phyloP scores from a whole-genome alignment of 371 early-diverging fungal genomes.

The Mucor plumbeus region DNA sequence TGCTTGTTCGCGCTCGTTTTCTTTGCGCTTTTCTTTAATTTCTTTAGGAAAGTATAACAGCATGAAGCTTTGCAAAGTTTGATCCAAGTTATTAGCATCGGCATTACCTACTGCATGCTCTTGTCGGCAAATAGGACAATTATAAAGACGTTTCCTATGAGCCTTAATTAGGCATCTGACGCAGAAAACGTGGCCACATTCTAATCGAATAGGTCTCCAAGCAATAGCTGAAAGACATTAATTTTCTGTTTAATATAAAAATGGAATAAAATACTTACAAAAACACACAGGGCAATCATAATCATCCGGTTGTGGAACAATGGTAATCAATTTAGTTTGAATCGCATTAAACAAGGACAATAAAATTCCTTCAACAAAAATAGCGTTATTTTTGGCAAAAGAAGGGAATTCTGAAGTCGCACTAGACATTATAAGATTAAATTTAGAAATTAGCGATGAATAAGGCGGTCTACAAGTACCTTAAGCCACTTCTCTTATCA shows the following conservation, averaged over 20 bases:
- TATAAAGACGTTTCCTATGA: constrained; percentile 53
- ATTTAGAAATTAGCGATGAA: neutral
- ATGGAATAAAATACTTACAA: constrained; percentile 22
- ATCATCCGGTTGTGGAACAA: constrained; percentile 79
- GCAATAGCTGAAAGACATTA: constrained; percentile 42
- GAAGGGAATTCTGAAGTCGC: constrained; percentile 40
- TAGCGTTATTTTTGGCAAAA: constrained; percentile 38
- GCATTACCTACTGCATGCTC: constrained; percentile 65
- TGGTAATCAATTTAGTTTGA: constrained; percentile 53
- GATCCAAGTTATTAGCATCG: constrained; percentile 63
- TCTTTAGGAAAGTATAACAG: constrained; percentile 76
- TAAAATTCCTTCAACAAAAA: constrained; percentile 38
- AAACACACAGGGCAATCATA: constrained; percentile 53
- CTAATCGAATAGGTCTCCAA: constrained; percentile 77
- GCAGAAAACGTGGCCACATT: constrained; percentile 76
- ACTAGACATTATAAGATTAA: constrained; percentile 12
- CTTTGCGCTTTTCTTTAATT: constrained; percentile 69
- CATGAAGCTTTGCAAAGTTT: constrained; percentile 65
- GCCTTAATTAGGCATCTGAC: constrained; percentile 77
- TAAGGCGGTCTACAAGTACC: constrained; percentile 27
- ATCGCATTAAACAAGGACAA: constrained; percentile 32
- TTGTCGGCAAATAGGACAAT: constrained; percentile 77
- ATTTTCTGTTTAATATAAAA: neutral
- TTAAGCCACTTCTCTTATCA: constrained; percentile 73
- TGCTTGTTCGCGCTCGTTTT: constrained; percentile 66